Evolutionary conservation across 192 early-diverging fungal species (phyloP), one percentile per base, ranked within the genome.

Genomic region (Mortierella hygrophila): DNA sequence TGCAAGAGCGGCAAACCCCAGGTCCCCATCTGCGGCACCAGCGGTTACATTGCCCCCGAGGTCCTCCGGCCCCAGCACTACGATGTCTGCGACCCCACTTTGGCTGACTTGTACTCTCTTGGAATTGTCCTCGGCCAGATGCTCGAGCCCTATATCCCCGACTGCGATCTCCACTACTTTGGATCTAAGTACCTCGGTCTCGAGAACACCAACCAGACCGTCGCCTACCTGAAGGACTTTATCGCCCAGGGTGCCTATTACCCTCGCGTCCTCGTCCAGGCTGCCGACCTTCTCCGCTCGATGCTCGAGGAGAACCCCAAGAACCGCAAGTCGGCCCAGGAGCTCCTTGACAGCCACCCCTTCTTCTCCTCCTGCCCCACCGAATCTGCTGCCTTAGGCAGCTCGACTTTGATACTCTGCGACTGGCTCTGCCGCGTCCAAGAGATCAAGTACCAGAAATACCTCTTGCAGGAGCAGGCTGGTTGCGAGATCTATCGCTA

Each of bases 71-170:
- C 79, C 32, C 79, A 74, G 41, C 40, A 41, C 40, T 86, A 81
- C 65, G 79, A 81, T 44, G 29, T 46, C 9, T 65, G 74, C 35
- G 92, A 90, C 40, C 76, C 79, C 0, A 88, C 92, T 40, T 46
- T 90, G 7, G 91, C 94, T 1, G 96, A 96, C 81, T 72, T 96
- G 38, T 96, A 95, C 77, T 91, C 92, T 32, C 90, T 92, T 3
- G 96, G 96, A 52, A 88, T 94, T 35, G 91, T 96, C n/a, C 76
- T 95, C 23, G 96, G 96, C 18, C 94, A 93, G 91, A 92, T 94
- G 93, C 89, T 96, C 46, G 94, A 96, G 88, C 90, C 91, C 55
- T 96, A 93, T 75, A 81, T 96, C 38, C 94, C 94, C 2, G 91
- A 90, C 44, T 88, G 90, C 38, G 89, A 91, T 40, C 89, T 96